These are phyloP conservation scores for Thuja plicata DNA, from an alignment of 83 land plant genomes.

Conservation along the genomic window DNA sequence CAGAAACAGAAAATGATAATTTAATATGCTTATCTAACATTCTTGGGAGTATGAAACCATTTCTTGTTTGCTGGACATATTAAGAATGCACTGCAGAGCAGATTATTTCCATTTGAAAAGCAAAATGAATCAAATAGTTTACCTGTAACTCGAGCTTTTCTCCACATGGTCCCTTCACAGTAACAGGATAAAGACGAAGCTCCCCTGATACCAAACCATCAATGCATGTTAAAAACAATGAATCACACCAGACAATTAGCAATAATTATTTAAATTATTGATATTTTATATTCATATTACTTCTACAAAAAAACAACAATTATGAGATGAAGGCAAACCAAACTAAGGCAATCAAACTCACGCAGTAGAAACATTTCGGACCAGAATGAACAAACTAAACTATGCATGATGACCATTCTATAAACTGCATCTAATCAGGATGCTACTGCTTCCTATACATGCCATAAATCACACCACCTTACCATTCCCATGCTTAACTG, in stretches of 20 bases:
- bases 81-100: neutral
- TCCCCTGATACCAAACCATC: constrained; percentile 30
- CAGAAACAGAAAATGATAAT: neutral
- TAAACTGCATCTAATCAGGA: neutral
- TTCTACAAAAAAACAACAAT: neutral
- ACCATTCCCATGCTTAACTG: constrained; percentile 13
- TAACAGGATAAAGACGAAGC: constrained; percentile 74
- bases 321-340: neutral
- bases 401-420: neutral
- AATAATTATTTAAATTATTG: neutral
- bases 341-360: neutral
- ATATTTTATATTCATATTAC: neutral
- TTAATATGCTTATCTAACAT: neutral
- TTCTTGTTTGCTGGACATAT: neutral
- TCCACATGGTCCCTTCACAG: constrained; percentile 83
- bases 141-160: constrained; percentile 96
- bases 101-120: constrained; percentile 3
- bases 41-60: neutral
- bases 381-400: neutral
- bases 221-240: neutral
- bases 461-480: neutral
- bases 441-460: neutral
- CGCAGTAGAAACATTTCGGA: neutral
- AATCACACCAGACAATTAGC: neutral
- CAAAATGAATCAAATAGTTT: neutral